Percentiles rank a stretch among this genome's conserved stretches.
Conservation (phyloP, 192 early-diverging fungal genomes). For the Umbelopsis sp. region DNA sequence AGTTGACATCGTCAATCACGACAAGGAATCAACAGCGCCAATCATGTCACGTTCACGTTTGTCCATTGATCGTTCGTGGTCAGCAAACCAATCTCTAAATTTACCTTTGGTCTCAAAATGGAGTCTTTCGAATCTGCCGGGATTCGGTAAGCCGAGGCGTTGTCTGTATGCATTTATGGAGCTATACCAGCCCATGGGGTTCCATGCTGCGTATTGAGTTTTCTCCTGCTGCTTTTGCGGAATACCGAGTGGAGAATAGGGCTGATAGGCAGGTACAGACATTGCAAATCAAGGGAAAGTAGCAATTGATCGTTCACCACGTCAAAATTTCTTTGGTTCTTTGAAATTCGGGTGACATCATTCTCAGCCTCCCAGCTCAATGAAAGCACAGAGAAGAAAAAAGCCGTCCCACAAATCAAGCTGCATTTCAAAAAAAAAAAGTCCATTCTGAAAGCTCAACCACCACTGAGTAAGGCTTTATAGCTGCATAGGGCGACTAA, state of each 20-base stretch:
- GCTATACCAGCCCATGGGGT: conserved; percentile 36
- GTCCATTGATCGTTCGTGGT: neutral
- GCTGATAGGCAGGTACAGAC: conserved; percentile 23
- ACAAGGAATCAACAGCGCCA: neutral
- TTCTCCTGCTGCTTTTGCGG: conserved; percentile 20
- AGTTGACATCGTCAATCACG: neutral
- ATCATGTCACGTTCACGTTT: conserved; percentile 5
- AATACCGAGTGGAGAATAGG: conserved; percentile 20
- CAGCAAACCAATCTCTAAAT: conserved; percentile 17
- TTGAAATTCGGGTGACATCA: conserved; percentile 4
- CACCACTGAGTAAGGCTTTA: neutral
- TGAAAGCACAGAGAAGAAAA: neutral
- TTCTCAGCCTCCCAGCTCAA: conserved; percentile 3
- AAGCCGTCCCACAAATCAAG: neutral
- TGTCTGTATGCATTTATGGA: conserved; percentile 43
- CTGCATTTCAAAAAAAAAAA: too few species aligned
- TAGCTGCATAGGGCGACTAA: neutral
- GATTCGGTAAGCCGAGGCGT: conserved; percentile 68
- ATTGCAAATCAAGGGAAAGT: conserved; percentile 22
- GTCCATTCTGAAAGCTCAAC: neutral
- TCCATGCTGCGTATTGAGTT: conserved; percentile 30
- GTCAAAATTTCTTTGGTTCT: conserved; percentile 20
- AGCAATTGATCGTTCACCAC: conserved; percentile 8
- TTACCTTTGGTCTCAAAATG: conserved; percentile 82
- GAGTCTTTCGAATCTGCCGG: conserved; percentile 81